Base-by-base conservation (phyloP, 371 early-diverging fungal genomes). In the Rhizopus stolonifer region DNA sequence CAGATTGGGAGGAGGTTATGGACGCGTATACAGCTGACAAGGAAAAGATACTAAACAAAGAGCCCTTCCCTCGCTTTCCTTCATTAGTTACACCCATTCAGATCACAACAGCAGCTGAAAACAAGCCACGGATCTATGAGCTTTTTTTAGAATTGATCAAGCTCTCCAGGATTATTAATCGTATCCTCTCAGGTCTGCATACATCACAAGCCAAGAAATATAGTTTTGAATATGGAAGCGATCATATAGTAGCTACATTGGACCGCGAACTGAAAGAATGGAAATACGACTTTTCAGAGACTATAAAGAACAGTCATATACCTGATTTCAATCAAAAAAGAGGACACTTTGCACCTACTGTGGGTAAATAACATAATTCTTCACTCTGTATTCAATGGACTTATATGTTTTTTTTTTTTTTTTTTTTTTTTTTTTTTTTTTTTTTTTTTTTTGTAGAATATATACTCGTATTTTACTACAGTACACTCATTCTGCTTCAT, bases 231-330 rank as follows among this genome's bases (percentile, higher is more conserved):
- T 65, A 72, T 42, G 72, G 72, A 14, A 71, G 76, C 22, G 67
- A 72, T 46, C 59, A 44, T 1, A 44, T 72, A 25, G 70, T 75
- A 1, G 51, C 67, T 8, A 49, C 52, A 9, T 50, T 75, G 25
- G 76, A 75, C 52, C 64, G 60, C 31, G 66, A 69, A 19, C 29
- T 75, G 19, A 75, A 69, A 13, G 62, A 65, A 46, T 75, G 76
- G 76, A 60, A 72, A 17, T 60, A 67, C 45, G 57, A 40, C 3
- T 71, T 72, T 34, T 65, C 69, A 10, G 56, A 56, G 4, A 61
- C 60, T 8, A 29, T 75, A 6, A 65, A 67, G 42, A 54, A 56
- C 7, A 52, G 58, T 9, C 45, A 61, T 8, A 32, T 69, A 15
- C 46, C 46, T 1, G 69, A 72, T 38, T 69, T 61, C 39, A 48